A percentile compares a stretch with the other conserved stretches of the same genome.
Evolutionary conservation across 768 basidiomycete genomes (phyloP).

Genomic region (Butyriboletus loyo): DNA sequence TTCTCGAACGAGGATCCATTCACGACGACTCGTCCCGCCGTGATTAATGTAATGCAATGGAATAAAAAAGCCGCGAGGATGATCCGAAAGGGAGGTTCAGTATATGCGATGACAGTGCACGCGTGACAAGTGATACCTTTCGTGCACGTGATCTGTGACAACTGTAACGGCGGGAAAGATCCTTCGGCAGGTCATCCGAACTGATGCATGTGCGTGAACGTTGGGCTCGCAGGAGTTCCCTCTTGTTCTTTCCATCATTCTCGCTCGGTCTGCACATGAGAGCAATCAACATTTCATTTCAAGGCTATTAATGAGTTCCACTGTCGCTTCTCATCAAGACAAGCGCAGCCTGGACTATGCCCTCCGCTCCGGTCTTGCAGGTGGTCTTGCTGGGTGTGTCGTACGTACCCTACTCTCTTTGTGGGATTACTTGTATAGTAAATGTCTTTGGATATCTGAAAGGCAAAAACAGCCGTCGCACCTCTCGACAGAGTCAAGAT

Average conservation of each 20-base stretch:
- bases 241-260: not conserved
- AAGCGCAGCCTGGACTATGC: slow-evolving; percentile 58
- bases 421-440: not conserved
- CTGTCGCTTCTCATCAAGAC: slow-evolving; percentile 41
- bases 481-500: slow-evolving; percentile 98
- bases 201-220: not conserved
- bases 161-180: slow-evolving; percentile 12
- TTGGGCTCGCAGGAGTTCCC: not conserved
- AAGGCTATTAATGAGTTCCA: slow-evolving; percentile 32
- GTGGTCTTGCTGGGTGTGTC: slow-evolving; percentile 90
- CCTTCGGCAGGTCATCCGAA: slow-evolving; percentile 2
- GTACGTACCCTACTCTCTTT: slow-evolving; percentile 47
- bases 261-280: slow-evolving; percentile 7
- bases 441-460: slow-evolving; percentile 5
- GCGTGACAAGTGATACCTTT: not conserved
- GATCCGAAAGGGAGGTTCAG: too few relatives aligned
- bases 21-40: too few relatives aligned
- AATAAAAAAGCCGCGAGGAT: too few relatives aligned
- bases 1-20: not conserved
- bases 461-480: slow-evolving; percentile 95
- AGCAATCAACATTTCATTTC: not conserved
- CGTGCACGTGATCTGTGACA: slow-evolving; percentile 13
- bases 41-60: too few relatives aligned
- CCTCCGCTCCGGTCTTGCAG: slow-evolving; percentile 83
- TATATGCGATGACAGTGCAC: too few relatives aligned